These are phyloP conservation scores for Exidia glandulosa DNA, from an alignment of 768 basidiomycete species.

Conservation along the genomic window DNA sequence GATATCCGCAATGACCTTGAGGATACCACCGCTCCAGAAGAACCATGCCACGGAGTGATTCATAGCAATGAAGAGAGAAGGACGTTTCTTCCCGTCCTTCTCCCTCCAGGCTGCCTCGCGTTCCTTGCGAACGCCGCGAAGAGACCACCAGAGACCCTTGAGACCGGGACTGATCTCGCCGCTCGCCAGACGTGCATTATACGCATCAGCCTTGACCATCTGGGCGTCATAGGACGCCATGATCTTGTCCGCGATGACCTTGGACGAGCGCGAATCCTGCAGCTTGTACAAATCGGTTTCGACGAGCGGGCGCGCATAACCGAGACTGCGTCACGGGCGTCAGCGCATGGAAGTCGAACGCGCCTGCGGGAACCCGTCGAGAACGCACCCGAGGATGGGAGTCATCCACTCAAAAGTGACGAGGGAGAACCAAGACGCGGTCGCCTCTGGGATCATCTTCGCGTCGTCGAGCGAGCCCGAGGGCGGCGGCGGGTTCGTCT, in stretches of 20 bases:
- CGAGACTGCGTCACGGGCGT: constrained; percentile 26
- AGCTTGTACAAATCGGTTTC: constrained; percentile 74
- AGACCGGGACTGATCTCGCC: constrained; percentile 51
- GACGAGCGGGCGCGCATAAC: constrained; percentile 73
- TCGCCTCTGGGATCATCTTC: constrained; percentile 50
- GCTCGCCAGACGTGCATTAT: constrained; percentile 55
- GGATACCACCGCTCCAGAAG: constrained; percentile 62
- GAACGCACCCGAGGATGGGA: constrained; percentile 36
- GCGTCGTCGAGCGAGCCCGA: constrained; percentile 49
- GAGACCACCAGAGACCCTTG: constrained; percentile 36
- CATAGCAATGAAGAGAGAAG: constrained; percentile 58
- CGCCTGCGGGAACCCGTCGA: neutral
- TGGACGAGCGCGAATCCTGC: constrained; percentile 48
- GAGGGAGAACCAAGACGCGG: constrained; percentile 45
- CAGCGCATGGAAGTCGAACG: constrained; percentile 2
- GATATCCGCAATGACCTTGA: constrained; percentile 53
- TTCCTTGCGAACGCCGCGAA: constrained; percentile 35
- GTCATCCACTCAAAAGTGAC: constrained; percentile 71
- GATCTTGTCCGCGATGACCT: constrained; percentile 50
- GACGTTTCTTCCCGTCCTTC: constrained; percentile 44
- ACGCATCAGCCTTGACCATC: constrained; percentile 44
- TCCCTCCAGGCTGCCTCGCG: constrained; percentile 58
- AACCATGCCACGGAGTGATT: constrained; percentile 70
- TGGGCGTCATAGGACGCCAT: constrained; percentile 53
- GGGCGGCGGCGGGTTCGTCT: constrained; percentile 27